Evolutionary conservation across 352 stramenopile genomes (phyloP), one percentile per base, ranked within the genome.

Genomic region (Pythium grandisporangium): DNA sequence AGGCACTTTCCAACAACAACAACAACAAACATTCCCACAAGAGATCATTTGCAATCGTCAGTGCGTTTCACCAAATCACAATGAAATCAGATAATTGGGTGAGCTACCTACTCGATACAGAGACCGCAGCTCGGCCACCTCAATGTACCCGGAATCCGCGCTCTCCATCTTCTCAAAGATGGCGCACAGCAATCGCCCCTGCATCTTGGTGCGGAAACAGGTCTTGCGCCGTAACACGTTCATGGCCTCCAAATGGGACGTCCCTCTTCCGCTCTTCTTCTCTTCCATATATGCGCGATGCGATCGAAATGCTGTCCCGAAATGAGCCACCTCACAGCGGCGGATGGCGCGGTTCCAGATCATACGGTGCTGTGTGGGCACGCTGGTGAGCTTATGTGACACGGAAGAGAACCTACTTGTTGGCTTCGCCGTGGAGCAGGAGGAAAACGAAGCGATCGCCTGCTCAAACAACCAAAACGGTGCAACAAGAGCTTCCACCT

Each of bases 121-220:
- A 10, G 72, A 88, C 0, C 75, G 67, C 10, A 88, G 32, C 32
- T 88, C 75, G 20, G 75, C 72, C 6, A 88, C 78, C 4, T 84
- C 75, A 13, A 84, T 65, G 44, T 78, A 75, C 3, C 62, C 68
- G 27, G 64, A 74, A 30, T 84, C 75, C 4, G 59, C 39, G 0
- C 62, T 49, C 42, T 88, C 75, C 66, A 84, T 77, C n/a, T 61
- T 53, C 37, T 88, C 75, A 32, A 88, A 84, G 26, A 88, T 43
- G 22, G 77, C 67, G 20, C 72, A 88, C 2, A 86, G 41, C 14
- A 70, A 37, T 24, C 80, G 43, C 1, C 50, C 45, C 11, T 74
- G 48, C 0, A 34, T 39, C 39, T 84, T 79, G 0, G 45, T 30
- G 14, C 71, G 67, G 35, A 66, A 59, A 17, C 57, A 59, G 19